phyloP scores from a whole-genome alignment of 768 basidiomycete genomes.

The Phanerodontia chrysosporium region DNA sequence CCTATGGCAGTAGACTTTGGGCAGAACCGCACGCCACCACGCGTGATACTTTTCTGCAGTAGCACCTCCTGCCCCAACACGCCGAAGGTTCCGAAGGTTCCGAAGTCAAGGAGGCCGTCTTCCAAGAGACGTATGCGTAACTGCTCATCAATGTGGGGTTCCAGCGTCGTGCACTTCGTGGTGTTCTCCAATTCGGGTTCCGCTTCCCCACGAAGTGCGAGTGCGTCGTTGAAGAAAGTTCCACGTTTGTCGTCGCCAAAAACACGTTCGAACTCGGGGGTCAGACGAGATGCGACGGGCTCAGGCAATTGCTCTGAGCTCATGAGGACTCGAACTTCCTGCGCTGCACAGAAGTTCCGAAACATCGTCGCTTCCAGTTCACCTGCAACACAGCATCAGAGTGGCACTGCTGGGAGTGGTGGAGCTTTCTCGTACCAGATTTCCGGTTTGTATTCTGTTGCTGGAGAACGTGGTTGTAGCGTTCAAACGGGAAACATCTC shows the following conservation, averaged over 20 bases:
- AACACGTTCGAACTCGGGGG: neutral
- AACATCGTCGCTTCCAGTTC: constrained; percentile 9
- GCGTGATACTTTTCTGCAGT: neutral
- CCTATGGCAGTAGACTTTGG: neutral
- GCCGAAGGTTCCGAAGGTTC: neutral
- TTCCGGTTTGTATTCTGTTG: constrained; percentile 22
- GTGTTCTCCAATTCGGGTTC: neutral
- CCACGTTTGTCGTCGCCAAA: constrained; percentile 1
- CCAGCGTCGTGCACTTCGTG: neutral
- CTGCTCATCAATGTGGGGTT: no score
- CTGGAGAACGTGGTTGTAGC: constrained; percentile 25
- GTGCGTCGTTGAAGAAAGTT: constrained; percentile 6
- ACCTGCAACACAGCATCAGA: neutral
- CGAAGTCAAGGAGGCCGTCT: neutral
- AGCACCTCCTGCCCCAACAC: neutral
- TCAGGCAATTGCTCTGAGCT: neutral
- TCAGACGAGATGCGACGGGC: neutral
- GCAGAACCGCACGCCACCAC: neutral
- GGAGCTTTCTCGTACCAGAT: constrained; percentile 11
- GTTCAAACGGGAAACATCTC: constrained; percentile 27
- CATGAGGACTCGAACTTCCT: neutral
- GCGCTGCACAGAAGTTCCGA: constrained; percentile 1
- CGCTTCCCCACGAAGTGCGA: neutral
- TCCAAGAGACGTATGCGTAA: neutral
- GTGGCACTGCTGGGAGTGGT: neutral